phyloP scores from a whole-genome alignment of 1,284 basidiomycete species.

The Rhodotorula mucilaginosa region DNA sequence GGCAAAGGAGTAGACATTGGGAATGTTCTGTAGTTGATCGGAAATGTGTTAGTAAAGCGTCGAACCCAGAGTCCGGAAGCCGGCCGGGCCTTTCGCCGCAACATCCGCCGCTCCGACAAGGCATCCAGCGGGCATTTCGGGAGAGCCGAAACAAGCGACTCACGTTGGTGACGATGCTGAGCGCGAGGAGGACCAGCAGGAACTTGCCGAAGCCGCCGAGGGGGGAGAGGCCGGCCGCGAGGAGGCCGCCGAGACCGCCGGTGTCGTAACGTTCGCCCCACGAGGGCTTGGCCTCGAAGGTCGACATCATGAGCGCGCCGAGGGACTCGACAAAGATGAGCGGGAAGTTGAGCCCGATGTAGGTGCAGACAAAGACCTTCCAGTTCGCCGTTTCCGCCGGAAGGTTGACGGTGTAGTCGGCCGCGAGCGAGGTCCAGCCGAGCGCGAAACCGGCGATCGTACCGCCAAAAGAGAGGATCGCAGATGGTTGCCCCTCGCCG shows the following conservation, averaged over 20 bases:
- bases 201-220: constrained; percentile 39
- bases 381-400: constrained; percentile 50
- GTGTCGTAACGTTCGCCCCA: constrained; percentile 64
- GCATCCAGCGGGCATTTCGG: no score
- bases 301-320: constrained; percentile 59
- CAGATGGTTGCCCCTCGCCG: constrained; percentile 65
- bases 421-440: constrained; percentile 61
- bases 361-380: constrained; percentile 67
- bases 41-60: background rate
- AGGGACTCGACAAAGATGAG: constrained; percentile 50
- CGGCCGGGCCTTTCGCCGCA: no score
- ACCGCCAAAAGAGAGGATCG: constrained; percentile 70
- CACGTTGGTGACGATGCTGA: constrained; percentile 46
- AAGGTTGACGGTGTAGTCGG: constrained; percentile 58
- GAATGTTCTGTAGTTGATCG: background rate
- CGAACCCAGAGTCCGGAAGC: no score
- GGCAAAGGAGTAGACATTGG: constrained; percentile 37
- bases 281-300: constrained; percentile 55
- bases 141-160: background rate
- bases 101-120: no score
- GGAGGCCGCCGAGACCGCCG: constrained; percentile 57
- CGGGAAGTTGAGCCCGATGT: constrained; percentile 62
- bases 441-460: constrained; percentile 50
- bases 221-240: constrained; percentile 43
- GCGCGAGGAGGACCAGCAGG: constrained; percentile 45